Evolutionary conservation across 176 grass and related monocot species (phyloP).

Genomic region (Areca catechu): DNA sequence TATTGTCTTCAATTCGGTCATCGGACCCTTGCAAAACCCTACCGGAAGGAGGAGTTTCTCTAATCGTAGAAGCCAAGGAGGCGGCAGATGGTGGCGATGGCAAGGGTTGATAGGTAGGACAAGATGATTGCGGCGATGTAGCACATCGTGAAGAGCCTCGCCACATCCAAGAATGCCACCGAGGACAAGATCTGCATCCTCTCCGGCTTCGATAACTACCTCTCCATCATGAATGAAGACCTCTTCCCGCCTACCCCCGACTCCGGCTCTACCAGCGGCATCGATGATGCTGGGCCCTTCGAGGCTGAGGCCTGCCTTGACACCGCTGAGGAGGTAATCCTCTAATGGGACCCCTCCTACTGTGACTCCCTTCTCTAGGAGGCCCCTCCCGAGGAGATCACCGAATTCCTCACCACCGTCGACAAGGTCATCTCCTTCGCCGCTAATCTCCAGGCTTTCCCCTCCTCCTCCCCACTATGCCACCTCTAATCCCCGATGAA

Average conservation of each 20-base stretch:
- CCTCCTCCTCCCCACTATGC: no score
- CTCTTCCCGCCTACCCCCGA: neutral
- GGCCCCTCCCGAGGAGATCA: no score
- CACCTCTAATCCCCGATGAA: no score
- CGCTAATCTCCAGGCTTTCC: no score
- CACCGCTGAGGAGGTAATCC: neutral
- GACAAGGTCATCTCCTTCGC: no score
- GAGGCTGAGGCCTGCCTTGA: neutral
- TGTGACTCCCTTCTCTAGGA: neutral
- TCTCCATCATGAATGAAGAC: neutral
- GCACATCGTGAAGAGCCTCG: neutral
- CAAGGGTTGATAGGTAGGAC: neutral
- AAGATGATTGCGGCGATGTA: neutral
- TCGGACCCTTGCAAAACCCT: no score
- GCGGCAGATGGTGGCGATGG: neutral
- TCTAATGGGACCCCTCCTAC: neutral
- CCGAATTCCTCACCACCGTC: no score
- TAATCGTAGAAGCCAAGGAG: neutral
- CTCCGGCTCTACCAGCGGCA: neutral
- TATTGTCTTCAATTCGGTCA: no score
- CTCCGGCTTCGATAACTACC: neutral
- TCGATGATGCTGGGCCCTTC: no score
- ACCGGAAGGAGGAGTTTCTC: neutral
- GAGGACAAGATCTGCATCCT: slow-evolving; percentile 1
- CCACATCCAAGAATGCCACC: neutral